Percentiles rank a stretch among this genome's conserved stretches.
Conservation (phyloP, 441 rosid genomes). For the Gossypium aridum region DNA sequence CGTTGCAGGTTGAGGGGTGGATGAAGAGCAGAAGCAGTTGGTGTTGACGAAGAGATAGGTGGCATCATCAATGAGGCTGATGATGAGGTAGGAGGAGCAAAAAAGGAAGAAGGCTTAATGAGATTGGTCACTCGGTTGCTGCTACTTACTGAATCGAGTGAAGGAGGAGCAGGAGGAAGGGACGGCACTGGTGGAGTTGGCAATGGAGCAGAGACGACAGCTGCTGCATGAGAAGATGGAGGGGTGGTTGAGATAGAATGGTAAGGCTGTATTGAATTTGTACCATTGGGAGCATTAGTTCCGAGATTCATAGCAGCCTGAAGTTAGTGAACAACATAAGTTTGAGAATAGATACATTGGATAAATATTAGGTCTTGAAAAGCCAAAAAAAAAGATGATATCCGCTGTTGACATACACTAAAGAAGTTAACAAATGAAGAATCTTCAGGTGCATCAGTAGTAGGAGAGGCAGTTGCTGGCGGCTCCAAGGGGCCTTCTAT, state of each 20-base stretch:
- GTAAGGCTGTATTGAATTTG: conserved; percentile 32
- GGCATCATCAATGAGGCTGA: conserved; percentile 42
- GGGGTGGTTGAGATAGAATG: conserved; percentile 35
- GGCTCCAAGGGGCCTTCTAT: conserved; percentile 69
- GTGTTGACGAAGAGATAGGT: conserved; percentile 35
- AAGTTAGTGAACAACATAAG: conserved; percentile 6
- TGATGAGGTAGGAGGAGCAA: conserved; percentile 32
- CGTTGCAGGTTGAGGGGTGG: conserved; percentile 52
- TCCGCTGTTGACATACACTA: conserved; percentile 31
- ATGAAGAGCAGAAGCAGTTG: conserved; percentile 35
- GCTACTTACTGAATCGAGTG: conserved; percentile 32
- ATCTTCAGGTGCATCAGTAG: conserved; percentile 43
- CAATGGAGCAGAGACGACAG: conserved; percentile 24
- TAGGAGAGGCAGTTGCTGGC: conserved; percentile 32
- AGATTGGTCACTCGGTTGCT: conserved; percentile 41
- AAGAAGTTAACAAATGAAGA: conserved; percentile 57
- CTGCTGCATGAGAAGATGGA: conserved; percentile 29
- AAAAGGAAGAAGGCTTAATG: conserved; percentile 56
- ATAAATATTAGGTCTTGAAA: neutral
- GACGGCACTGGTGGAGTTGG: conserved; percentile 32
- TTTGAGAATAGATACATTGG: neutral
- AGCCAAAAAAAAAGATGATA: neutral
- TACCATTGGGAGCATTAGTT: conserved; percentile 28
- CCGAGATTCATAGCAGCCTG: conserved; percentile 44
- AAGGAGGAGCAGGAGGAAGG: conserved; percentile 29